phyloP scores from a whole-genome alignment of 164 flowering plant genomes.

The Paratinospora sagittata region DNA sequence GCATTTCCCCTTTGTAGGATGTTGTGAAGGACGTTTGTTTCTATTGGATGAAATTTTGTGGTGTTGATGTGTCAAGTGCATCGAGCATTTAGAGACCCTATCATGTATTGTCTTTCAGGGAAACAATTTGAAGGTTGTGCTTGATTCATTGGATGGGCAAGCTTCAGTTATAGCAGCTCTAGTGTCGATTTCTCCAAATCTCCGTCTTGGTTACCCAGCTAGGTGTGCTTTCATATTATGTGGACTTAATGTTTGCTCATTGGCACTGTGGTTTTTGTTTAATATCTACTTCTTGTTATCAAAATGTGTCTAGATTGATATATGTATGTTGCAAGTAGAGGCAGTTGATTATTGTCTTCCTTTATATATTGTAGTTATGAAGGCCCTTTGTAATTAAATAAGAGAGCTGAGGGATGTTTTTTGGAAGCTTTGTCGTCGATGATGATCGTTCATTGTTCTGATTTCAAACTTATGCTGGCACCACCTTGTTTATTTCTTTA shows the following conservation, averaged over 20 bases:
- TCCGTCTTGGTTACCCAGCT: slow-evolving; percentile 95
- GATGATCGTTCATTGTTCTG: neutral
- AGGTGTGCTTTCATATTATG: slow-evolving; percentile 35
- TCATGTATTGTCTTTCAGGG: slow-evolving; percentile 40
- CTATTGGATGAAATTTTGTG: neutral
- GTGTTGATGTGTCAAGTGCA: neutral
- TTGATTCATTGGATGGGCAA: slow-evolving; percentile 89
- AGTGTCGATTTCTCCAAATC: slow-evolving; percentile 66
- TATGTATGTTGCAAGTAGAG: too few relatives aligned
- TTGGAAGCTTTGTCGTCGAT: neutral
- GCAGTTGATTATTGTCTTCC: neutral
- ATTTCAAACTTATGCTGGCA: neutral
- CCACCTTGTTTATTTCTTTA: neutral
- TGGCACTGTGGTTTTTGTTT: neutral
- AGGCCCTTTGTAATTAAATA: neutral
- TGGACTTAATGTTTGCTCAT: neutral
- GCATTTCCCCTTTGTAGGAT: too few relatives aligned
- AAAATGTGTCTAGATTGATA: too few relatives aligned
- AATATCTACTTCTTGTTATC: too few relatives aligned
- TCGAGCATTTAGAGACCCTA: neutral
- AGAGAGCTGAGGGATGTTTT: neutral
- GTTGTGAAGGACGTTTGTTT: neutral
- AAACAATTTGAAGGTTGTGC: slow-evolving; percentile 54
- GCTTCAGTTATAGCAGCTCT: slow-evolving; percentile 79
- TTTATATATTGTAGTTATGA: neutral